Evolutionary conservation across 1,284 basidiomycete genomes (phyloP), one percentile per base, ranked within the genome.

Genomic region (Takashimella koratensis): DNA sequence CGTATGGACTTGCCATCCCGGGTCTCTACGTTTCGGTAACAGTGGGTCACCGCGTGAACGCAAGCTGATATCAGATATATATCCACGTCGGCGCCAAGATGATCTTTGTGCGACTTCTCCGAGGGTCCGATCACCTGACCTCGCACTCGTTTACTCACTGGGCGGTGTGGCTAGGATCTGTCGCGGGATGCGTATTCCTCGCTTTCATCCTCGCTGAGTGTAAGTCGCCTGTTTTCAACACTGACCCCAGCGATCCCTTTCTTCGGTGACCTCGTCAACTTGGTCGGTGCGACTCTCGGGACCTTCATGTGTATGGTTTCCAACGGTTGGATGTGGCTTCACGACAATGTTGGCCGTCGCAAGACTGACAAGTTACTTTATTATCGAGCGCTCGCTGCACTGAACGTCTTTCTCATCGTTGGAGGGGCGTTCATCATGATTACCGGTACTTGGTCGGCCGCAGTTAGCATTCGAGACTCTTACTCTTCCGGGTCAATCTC

Each of bases 91-190:
- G 43, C n/a, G 51, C 53, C 42, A 60, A 60, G 49, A 45, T 53
- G 53, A 43, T 71, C 45, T 71, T 74, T 45, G 71, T 74, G 23
- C 59, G 65, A 27, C 12, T 68, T 16, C 63, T 73, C 21, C 53
- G 61, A 20, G 62, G 64, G 36, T 79, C 81, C 5, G 70, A 72
- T 13, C 85, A 86, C 65, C 66, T 86, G 47, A 80, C 84, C 56
- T 76, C 75, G 13, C 81, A 85, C 61, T 84, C 83, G 0, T 23
- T 78, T 19, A 73, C 79, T 4, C 84, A 85, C 48, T 86, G 84
- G 84, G 62, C 70, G 20, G 74, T 78, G 2, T 86, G 85, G 84
- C 71, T 64, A 36, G 52, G 57, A 51, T 22, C 42, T 3, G 54
- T 57, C 12, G 54, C 45, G 22, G 41, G 42, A 13, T 58, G 58